Base-by-base conservation (phyloP, 805 yeast species). In the Candida peoriensis region DNA sequence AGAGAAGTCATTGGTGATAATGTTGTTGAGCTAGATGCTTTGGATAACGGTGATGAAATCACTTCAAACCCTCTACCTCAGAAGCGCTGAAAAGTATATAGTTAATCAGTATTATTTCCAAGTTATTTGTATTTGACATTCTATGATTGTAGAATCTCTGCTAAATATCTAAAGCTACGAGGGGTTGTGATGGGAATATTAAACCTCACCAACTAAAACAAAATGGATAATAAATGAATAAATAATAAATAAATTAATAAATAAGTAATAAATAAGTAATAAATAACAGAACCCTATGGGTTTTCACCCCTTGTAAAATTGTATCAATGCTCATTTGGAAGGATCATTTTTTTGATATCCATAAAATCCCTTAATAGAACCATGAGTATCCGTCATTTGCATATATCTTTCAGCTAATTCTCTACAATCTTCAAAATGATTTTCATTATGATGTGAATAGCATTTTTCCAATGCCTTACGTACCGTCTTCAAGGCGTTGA, bases 331-430 rank as follows among this genome's bases (percentile, higher is more conserved):
- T 57, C 64, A 81, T 64, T 83, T 81, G 24, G 84, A 68, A 29
- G 90, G 93, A 55, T 84, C 95, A 63, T 84, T 84, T 72, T 85
- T 81, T 66, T 85, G 94, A 65, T 84, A 83, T n/a, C 87, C 90
- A 54, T 78, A 64, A 63, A 71, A 83, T 28, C 95, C 95, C 47
- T 75, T 72, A 41, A 81, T 70, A 47, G 77, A 73, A 47, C 81
- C 73, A 33, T 70, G 48, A 9, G 46, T 61, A 37, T 86, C 89
- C 38, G 84, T 66, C 83, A 85, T 69, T 49, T 80, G 83, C 66
- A 85, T 63, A 58, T 85, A 84, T 43, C 66, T 76, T 63, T 81
- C 80, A 20, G 88, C 82, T 50, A 85, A 66, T 30, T 83, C 84
- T 59, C 80, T 75, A 64, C 95, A 85, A 59, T 82, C 85, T 64